These are phyloP conservation scores for Mitragyna speciosa DNA, from an alignment of 257 asterid genomes.

Conservation along the genomic window DNA sequence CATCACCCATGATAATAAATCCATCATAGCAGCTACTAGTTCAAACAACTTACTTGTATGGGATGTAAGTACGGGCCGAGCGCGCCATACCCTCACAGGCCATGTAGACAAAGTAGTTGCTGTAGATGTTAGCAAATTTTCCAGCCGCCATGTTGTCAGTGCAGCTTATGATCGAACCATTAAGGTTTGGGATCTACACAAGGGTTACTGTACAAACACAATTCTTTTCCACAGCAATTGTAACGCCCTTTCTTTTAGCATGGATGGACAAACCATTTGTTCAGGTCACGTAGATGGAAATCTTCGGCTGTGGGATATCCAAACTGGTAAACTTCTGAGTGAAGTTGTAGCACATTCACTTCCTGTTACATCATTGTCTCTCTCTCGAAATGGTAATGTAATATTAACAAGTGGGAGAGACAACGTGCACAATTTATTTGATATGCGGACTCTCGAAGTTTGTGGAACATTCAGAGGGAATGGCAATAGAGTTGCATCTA, in stretches of 20 bases:
- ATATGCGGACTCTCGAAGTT: slow-evolving; percentile 76
- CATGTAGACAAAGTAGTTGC: slow-evolving; percentile 90
- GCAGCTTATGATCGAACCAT: slow-evolving; percentile 94
- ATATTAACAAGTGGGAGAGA: slow-evolving; percentile 95
- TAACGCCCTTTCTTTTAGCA: slow-evolving; percentile 78
- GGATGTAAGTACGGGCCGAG: slow-evolving; percentile 71
- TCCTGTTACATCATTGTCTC: slow-evolving; percentile 75
- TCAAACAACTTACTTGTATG: slow-evolving; percentile 73
- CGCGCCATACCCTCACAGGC: slow-evolving; percentile 83
- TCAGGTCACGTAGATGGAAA: slow-evolving; percentile 73
- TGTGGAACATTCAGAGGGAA: slow-evolving; percentile 66
- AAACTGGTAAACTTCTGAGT: slow-evolving; percentile 74
- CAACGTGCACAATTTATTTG: slow-evolving; percentile 79
- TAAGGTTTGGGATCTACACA: slow-evolving; percentile 92
- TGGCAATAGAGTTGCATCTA: slow-evolving; percentile 69
- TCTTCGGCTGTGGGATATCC: slow-evolving; percentile 84
- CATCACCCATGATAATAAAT: slow-evolving; percentile 69
- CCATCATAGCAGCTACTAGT: slow-evolving; percentile 83
- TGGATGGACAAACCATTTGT: slow-evolving; percentile 79
- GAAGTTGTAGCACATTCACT: slow-evolving; percentile 87
- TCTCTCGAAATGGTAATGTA: slow-evolving; percentile 73
- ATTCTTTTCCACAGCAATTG: slow-evolving; percentile 82
- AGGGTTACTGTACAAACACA: slow-evolving; percentile 77
- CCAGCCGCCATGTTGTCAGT: slow-evolving; percentile 71
- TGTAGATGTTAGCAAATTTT: slow-evolving; percentile 75